Conservation (phyloP, 2,329 filamentous ascomycete genomes). For the Ceratocystis cubensis region DNA sequence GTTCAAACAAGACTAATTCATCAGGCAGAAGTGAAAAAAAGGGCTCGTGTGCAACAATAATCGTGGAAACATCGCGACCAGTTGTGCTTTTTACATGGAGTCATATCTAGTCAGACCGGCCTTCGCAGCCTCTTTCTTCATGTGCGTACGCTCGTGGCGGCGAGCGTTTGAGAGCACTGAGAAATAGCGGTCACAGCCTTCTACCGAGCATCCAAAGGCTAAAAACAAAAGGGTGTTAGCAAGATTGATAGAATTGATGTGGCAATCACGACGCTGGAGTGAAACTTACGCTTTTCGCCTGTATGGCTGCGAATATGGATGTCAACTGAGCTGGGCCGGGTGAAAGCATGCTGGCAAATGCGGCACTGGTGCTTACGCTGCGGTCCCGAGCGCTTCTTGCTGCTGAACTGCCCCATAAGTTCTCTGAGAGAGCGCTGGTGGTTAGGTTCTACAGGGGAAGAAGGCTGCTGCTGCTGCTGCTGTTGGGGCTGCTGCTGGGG, state of each 20-base stretch:
- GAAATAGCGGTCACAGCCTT: conserved; percentile 90
- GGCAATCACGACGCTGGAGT: not conserved
- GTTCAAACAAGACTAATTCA: not conserved
- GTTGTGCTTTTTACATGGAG: not conserved
- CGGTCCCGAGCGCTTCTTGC: conserved; percentile 86
- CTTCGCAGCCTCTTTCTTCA: conserved; percentile 32
- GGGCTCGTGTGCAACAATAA: not conserved
- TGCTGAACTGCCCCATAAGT: conserved; percentile 98
- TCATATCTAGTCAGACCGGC: conserved; percentile 5
- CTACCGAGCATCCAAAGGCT: conserved; percentile 91
- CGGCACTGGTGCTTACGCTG: conserved; percentile 99
- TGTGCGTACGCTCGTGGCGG: conserved; percentile 92
- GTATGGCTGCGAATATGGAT: conserved; percentile 99
- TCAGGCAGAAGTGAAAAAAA: conserved; percentile 17
- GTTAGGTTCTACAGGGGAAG: conserved; percentile 13
- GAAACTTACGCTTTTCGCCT: conserved; percentile 82
- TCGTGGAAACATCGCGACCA: not conserved
- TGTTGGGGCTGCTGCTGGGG: not conserved
- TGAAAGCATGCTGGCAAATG: conserved; percentile 96
- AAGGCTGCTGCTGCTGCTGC: conserved; percentile 8
- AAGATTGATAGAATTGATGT: not conserved
- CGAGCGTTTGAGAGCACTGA: conserved; percentile 94
- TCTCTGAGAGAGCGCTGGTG: conserved; percentile 14
- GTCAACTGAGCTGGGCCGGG: conserved; percentile 81
- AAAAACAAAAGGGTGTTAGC: conserved; percentile 13